Evolutionary conservation across 2,329 filamentous ascomycete species (phyloP), one percentile per base, ranked within the genome.

Genomic region (Talaromyces marneffei): DNA sequence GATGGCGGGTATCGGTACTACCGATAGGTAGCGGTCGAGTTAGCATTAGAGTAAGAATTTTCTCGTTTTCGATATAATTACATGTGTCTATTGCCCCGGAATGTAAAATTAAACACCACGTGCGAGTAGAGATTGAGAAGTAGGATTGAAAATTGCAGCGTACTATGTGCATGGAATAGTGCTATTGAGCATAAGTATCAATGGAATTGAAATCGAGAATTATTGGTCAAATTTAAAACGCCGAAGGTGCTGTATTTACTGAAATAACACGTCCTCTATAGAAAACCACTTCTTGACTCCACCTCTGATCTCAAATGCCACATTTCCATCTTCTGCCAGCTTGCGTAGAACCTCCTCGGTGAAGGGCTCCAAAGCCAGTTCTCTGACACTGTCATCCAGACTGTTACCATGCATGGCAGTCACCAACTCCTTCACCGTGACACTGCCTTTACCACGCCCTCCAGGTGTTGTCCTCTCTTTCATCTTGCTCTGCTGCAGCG

Each of bases 291-390:
- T 72, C 66, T 74, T 78, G 37, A 66, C 61, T 0, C 75, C 73
- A 1, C 57, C 66, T 29, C 69, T 66, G 3, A 78, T 55, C 59
- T 76, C 65, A 65, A 80, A 80, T 0, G 64, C 78, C 4, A 81
- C 78, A 56, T 67, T 74, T 0, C 72, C 69, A 62, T 80, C 78
- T 40, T 73, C 77, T 0, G 77, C 76, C 52, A 81, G 64, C 65
- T 80, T 80, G 29, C 70, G 54, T 37, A 80, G 59, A 0, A 79
- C 70, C 66, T 80, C 76, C 0, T 73, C 68, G 20, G 74, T 74
- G 50, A 79, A 78, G 0, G 79, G 79, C 64, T 79, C 77, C 3
- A 81, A 25, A 16, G 42, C 42, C 42, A 33, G 0, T 74, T 78
- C 65, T 69, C 56, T 14, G 0, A 74, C 62, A 0, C 77, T 71